Conservation (phyloP, 345 rosid species). For the Eucalyptus decipiens region DNA sequence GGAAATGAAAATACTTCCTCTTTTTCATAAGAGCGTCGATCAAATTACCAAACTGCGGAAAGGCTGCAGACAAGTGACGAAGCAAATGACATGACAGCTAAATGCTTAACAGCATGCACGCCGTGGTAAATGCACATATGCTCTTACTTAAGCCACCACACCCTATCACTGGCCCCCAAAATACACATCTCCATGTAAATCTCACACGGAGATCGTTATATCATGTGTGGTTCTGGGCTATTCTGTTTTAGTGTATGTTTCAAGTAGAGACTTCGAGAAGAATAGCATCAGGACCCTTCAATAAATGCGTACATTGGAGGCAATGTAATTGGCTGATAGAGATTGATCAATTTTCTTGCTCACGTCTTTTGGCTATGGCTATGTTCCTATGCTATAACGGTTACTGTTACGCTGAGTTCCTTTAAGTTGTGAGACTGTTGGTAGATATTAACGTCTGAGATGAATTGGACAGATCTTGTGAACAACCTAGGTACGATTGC, state of each 20-base stretch:
- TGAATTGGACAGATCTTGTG: too few species aligned
- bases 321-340: too few species aligned
- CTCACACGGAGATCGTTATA: neutral
- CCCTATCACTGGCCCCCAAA: neutral
- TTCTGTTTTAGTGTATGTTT: neutral
- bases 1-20: neutral
- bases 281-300: neutral
- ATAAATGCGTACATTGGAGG: neutral
- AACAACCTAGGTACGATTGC: too few species aligned
- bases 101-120: neutral
- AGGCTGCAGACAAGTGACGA: constrained; percentile 1
- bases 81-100: neutral
- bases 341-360: too few species aligned
- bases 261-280: neutral
- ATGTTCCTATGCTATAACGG: too few species aligned
- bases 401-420: too few species aligned
- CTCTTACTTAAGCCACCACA: neutral
- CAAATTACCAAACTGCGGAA: constrained; percentile 25
- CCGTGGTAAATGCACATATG: neutral
- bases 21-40: constrained; percentile 58
- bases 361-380: too few species aligned
- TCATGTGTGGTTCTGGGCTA: neutral
- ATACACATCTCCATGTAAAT: neutral
- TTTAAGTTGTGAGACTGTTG: too few species aligned
- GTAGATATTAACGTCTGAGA: too few species aligned